Percentiles rank a stretch among this genome's conserved stretches.
Conservation (phyloP, 192 early-diverging fungal genomes). For the Backusella westeae region DNA sequence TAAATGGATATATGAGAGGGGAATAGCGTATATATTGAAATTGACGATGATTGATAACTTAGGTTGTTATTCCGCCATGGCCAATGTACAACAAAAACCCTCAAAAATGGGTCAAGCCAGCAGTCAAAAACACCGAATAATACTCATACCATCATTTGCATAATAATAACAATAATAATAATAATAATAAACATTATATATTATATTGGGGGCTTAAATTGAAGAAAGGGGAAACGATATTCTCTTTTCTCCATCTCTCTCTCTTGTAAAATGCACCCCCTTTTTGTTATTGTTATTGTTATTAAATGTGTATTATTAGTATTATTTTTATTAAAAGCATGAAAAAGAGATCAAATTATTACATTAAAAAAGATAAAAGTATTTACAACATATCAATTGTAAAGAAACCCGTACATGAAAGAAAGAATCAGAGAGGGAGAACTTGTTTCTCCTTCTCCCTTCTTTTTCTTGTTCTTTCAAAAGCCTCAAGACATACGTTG, state of each 20-base stretch:
- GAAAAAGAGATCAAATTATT: not conserved
- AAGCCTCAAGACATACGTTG: not conserved
- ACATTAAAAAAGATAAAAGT: not conserved
- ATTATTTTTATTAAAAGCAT: not conserved
- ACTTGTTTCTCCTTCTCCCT: not conserved
- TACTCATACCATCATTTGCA: not conserved
- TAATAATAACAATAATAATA: not conserved
- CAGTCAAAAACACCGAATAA: not conserved
- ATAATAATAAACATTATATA: not conserved
- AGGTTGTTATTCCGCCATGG: slow-evolving; percentile 23
- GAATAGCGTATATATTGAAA: not conserved
- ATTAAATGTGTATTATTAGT: not conserved
- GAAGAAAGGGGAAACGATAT: too few relatives aligned
- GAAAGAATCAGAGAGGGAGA: not conserved
- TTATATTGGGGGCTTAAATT: too few relatives aligned
- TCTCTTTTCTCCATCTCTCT: too few relatives aligned
- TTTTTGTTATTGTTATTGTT: not conserved
- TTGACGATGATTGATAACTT: not conserved
- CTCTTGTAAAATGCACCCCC: too few relatives aligned
- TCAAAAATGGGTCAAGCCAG: not conserved
- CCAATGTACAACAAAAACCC: slow-evolving; percentile 19
- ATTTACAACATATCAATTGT: slow-evolving; percentile 1
- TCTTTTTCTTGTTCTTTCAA: not conserved
- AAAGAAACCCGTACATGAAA: not conserved
- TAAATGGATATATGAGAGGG: not conserved